phyloP scores from a whole-genome alignment of 1,139 yeast genomes.

The Debaryomyces nepalensis region DNA sequence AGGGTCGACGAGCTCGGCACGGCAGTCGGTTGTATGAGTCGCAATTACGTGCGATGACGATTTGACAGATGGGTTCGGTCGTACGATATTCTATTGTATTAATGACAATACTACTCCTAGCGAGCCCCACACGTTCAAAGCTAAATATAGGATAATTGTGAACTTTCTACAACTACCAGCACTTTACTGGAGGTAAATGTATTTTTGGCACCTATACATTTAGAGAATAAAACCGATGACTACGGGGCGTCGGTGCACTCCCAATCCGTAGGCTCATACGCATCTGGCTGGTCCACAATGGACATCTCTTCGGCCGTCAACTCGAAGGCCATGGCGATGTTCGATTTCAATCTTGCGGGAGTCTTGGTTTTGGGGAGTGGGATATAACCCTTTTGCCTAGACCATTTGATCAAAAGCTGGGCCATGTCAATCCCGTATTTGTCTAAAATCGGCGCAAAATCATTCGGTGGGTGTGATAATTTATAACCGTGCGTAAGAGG shows the following conservation, averaged over 20 bases:
- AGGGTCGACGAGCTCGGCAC: too few species aligned
- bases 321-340: constrained; percentile 53
- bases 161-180: too few species aligned
- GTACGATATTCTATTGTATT: too few species aligned
- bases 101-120: too few species aligned
- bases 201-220: too few species aligned
- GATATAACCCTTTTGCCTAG: constrained; percentile 46
- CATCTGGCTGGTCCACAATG: constrained; percentile 38
- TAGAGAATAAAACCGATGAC: too few species aligned
- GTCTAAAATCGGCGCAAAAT: constrained; percentile 22
- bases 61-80: too few species aligned
- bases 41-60: too few species aligned
- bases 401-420: constrained; percentile 43
- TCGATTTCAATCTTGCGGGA: constrained; percentile 31
- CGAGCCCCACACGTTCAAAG: too few species aligned
- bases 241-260: constrained; percentile 63
- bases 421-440: constrained; percentile 36
- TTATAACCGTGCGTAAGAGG: constrained; percentile 45
- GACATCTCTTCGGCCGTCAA: constrained; percentile 50
- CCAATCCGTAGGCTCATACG: constrained; percentile 75
- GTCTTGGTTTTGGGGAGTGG: constrained; percentile 44
- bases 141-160: too few species aligned
- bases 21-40: too few species aligned
- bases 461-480: constrained; percentile 29
- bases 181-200: too few species aligned